phyloP scores from a whole-genome alignment of 2,329 filamentous ascomycete species.

The Colletotrichum euphorbiae region DNA sequence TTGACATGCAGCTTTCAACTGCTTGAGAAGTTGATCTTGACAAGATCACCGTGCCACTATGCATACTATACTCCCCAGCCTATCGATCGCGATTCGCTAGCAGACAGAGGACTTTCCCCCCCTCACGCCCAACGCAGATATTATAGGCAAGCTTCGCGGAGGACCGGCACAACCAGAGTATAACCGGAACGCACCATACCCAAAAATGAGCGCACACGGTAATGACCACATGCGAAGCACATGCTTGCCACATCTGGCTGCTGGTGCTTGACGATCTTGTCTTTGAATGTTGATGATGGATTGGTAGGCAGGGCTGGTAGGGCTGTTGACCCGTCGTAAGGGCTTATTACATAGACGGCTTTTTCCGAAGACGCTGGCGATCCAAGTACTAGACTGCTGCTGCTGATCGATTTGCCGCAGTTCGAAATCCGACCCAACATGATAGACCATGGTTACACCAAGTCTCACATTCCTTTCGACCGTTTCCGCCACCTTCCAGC shows the following conservation, averaged over 20 bases:
- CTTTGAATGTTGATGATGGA: background rate
- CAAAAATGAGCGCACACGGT: slow-evolving; percentile 4
- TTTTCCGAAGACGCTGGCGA: too few species aligned
- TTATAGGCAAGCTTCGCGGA: slow-evolving; percentile 27
- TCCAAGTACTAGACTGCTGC: too few species aligned
- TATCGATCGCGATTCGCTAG: slow-evolving; percentile 13
- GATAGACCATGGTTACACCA: background rate
- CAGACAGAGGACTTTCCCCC: background rate
- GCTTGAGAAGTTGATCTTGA: too few species aligned
- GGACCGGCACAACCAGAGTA: slow-evolving; percentile 23
- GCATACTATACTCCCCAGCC: background rate
- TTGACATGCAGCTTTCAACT: too few species aligned
- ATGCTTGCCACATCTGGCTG: slow-evolving; percentile 17
- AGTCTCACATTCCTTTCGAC: background rate
- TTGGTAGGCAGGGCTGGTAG: background rate
- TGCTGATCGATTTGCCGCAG: too few species aligned
- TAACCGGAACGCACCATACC: slow-evolving; percentile 5
- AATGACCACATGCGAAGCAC: slow-evolving; percentile 30
- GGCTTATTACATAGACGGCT: too few species aligned
- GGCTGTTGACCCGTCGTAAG: too few species aligned
- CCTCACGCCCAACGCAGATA: slow-evolving; percentile 14
- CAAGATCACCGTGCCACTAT: too few species aligned
- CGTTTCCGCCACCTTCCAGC: background rate
- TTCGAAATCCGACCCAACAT: too few species aligned
- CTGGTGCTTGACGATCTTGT: slow-evolving; percentile 10